phyloP scores from a whole-genome alignment of 2,329 filamentous ascomycete genomes.

The Alternaria alternata region DNA sequence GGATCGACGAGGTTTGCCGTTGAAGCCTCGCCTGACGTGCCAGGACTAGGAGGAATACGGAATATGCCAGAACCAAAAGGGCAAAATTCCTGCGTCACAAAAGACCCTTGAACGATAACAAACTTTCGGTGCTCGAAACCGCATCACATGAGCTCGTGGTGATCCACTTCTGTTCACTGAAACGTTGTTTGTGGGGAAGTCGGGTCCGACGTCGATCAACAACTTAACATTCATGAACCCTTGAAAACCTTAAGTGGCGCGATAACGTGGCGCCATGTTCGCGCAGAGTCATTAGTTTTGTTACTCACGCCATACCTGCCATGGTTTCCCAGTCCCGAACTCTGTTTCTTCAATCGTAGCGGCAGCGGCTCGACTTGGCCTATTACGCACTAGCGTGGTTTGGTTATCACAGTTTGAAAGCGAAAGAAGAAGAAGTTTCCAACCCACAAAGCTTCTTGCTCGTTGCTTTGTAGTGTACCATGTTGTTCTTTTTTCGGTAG shows the following conservation, averaged over 20 bases:
- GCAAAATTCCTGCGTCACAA: neutral
- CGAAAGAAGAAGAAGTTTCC: neutral
- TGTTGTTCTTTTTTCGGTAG: neutral
- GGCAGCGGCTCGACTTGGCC: neutral
- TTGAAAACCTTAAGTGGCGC: slow-evolving; percentile 1
- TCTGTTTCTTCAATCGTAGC: neutral
- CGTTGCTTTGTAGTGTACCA: neutral
- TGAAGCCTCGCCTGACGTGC: neutral
- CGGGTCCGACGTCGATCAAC: neutral
- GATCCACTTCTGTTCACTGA: neutral
- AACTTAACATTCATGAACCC: neutral
- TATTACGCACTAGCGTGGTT: neutral
- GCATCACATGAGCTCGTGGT: neutral
- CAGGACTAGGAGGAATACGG: neutral
- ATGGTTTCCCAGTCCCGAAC: neutral
- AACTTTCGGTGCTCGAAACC: neutral
- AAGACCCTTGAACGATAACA: neutral
- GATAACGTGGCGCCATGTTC: neutral
- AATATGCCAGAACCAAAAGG: neutral
- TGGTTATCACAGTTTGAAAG: neutral
- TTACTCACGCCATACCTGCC: slow-evolving; percentile 1
- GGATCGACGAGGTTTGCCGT: neutral
- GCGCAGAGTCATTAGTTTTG: neutral
- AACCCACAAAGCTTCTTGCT: neutral
- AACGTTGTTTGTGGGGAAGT: slow-evolving; percentile 4